phyloP scores from a whole-genome alignment of 306 rosid genomes.

The Myrica gale region DNA sequence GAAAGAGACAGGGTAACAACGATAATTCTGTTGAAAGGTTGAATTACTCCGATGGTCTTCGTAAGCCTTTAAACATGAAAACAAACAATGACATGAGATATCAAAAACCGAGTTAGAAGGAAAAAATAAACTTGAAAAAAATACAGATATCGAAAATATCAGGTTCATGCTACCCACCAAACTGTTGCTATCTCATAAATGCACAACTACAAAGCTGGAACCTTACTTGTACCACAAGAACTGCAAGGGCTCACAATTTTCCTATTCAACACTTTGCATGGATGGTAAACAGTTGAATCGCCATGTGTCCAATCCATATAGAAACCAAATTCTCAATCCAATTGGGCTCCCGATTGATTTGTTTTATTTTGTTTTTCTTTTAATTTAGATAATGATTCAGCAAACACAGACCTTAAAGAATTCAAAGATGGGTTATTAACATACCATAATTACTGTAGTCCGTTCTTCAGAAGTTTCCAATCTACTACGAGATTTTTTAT shows the following conservation, averaged over 20 bases:
- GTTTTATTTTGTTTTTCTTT: neutral
- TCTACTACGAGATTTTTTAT: conserved; percentile 16
- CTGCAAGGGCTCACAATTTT: neutral
- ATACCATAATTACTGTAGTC: conserved; percentile 30
- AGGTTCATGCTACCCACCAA: neutral
- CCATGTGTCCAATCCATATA: neutral
- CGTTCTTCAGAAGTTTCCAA: conserved; percentile 4
- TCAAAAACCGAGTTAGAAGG: neutral
- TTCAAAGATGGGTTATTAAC: conserved; percentile 5
- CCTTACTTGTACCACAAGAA: neutral
- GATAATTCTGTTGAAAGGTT: conserved; percentile 35
- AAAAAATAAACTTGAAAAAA: neutral
- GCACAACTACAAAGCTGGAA: neutral
- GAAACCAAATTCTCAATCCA: neutral
- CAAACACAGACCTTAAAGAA: conserved; percentile 5
- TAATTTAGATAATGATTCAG: neutral
- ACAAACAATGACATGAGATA: neutral
- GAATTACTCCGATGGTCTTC: conserved; percentile 9
- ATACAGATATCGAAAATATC: neutral
- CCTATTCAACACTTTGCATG: neutral
- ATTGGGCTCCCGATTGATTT: neutral
- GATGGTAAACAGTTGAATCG: conserved; percentile 11
- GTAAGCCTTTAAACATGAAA: conserved; percentile 31
- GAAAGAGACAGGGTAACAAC: conserved; percentile 38
- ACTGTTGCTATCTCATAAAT: conserved; percentile 4